These are phyloP conservation scores for Candida easanensis DNA, from an alignment of 805 yeast genomes.

Conservation along the genomic window DNA sequence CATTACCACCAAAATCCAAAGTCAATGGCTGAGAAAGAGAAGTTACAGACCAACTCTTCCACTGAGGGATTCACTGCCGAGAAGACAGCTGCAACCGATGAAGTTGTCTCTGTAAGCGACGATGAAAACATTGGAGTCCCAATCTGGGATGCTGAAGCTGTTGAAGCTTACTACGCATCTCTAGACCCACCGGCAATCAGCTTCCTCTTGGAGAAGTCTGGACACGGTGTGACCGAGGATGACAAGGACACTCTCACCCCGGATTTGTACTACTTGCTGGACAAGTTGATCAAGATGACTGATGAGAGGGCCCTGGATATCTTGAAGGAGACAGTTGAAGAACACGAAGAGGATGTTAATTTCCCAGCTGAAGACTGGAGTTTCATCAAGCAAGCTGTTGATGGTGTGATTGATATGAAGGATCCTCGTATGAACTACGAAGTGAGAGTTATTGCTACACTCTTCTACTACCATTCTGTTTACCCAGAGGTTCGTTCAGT, in stretches of 20 bases:
- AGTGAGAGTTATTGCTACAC: constrained; percentile 7
- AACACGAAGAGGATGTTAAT: constrained; percentile 47
- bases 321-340: constrained; percentile 36
- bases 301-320: constrained; percentile 25
- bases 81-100: too few species aligned
- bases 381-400: constrained; percentile 4
- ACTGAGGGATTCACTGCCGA: too few species aligned
- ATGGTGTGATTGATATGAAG: constrained; percentile 3
- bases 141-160: constrained; percentile 14
- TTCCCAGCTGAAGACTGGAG: constrained; percentile 32
- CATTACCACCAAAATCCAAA: too few species aligned
- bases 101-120: not conserved
- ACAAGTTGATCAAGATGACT: constrained; percentile 20
- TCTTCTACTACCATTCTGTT: constrained; percentile 42
- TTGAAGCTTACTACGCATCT: constrained; percentile 6
- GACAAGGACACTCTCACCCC: constrained; percentile 13
- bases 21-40: too few species aligned
- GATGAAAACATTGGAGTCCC: constrained; percentile 1
- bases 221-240: constrained; percentile 13
- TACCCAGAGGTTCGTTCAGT: constrained; percentile 69
- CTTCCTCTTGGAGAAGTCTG: constrained; percentile 15
- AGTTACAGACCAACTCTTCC: too few species aligned
- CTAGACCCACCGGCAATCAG: constrained; percentile 3
- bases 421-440: constrained; percentile 7
- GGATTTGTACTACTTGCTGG: constrained; percentile 16